A percentile compares a stretch with the other conserved stretches of the same genome.
Conservation (phyloP, 768 basidiomycete genomes). For the button mushroom (Agaricus bisporus) region DNA sequence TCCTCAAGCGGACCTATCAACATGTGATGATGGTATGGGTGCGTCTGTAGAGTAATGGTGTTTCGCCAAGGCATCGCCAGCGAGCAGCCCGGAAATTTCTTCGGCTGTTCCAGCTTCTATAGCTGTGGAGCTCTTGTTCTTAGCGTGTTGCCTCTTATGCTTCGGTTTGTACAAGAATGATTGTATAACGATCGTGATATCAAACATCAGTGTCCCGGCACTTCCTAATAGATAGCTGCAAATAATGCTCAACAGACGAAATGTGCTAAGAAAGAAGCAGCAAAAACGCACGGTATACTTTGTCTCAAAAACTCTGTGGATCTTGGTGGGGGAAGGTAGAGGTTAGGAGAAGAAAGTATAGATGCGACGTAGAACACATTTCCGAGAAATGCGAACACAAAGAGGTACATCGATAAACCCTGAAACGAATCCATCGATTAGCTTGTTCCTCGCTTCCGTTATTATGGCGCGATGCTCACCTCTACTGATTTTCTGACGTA, state of each 20-base stretch:
- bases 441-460: background rate
- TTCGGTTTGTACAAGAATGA: constrained; percentile 67
- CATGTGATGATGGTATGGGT: background rate
- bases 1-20: background rate
- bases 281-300: constrained; percentile 69
- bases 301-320: constrained; percentile 68
- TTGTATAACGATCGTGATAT: constrained; percentile 86
- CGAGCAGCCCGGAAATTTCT: constrained; percentile 44
- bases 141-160: constrained; percentile 31
- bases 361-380: constrained; percentile 92
- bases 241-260: background rate
- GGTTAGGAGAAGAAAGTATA: constrained; percentile 71
- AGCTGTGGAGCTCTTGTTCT: constrained; percentile 13
- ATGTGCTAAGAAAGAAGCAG: background rate
- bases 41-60: background rate
- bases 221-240: constrained; percentile 83
- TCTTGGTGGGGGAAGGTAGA: constrained; percentile 49
- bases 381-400: constrained; percentile 89
- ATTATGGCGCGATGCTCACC: constrained; percentile 27
- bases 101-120: constrained; percentile 22
- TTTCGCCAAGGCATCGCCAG: constrained; percentile 28
- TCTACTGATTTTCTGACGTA: constrained; percentile 87
- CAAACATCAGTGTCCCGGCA: constrained; percentile 89
- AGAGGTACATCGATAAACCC: constrained; percentile 92
- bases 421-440: constrained; percentile 22